Conservation (phyloP, 176 grass and related monocot species). For the Carex kokanica region DNA sequence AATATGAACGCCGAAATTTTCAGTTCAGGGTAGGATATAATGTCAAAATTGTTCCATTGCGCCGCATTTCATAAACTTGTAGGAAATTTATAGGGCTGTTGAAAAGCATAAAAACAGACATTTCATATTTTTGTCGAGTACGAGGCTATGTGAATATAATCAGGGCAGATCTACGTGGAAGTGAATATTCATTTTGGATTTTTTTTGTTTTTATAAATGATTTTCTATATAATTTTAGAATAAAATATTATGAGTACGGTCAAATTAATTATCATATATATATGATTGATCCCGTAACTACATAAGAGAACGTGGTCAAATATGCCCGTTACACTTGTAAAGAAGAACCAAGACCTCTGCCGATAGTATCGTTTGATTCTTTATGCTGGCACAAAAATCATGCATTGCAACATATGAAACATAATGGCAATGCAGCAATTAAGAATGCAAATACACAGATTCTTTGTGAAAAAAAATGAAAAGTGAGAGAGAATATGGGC, state of each 20-base stretch:
- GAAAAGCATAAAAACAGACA: neutral
- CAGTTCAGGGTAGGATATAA: neutral
- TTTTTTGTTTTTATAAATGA: too few relatives aligned
- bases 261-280: too few relatives aligned
- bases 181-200: too few relatives aligned
- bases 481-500: conserved; percentile 18
- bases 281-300: too few relatives aligned
- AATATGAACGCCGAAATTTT: too few relatives aligned
- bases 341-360: neutral
- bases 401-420: neutral
- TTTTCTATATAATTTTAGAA: too few relatives aligned
- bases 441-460: conserved; percentile 10
- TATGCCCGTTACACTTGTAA: neutral
- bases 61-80: neutral
- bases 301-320: neutral
- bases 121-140: neutral
- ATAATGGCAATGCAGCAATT: neutral
- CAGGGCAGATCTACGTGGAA: too few relatives aligned
- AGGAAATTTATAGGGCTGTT: neutral
- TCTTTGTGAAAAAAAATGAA: neutral
- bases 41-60: neutral
- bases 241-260: too few relatives aligned
- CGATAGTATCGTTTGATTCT: neutral
- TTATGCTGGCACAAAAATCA: conserved; percentile 6
- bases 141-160: too few relatives aligned